These are phyloP conservation scores for Suillus discolor DNA, from an alignment of 768 basidiomycete genomes.

Conservation along the genomic window DNA sequence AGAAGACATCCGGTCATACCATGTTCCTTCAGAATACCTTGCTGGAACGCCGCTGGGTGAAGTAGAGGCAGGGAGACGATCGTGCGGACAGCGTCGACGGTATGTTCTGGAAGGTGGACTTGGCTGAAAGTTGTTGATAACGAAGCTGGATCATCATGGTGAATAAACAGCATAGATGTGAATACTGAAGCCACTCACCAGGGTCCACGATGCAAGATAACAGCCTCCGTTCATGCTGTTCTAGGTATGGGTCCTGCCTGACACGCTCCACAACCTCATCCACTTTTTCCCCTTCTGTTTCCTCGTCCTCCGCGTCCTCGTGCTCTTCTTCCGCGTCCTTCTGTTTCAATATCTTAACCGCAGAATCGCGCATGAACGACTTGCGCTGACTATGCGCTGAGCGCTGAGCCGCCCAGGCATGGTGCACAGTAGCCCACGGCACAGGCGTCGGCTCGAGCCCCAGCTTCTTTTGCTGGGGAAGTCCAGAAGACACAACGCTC, in stretches of 20 bases:
- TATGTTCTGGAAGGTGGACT: conserved; percentile 86
- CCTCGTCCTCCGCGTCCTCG: conserved; percentile 27
- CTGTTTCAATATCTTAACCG: conserved; percentile 36
- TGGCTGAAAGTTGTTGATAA: conserved; percentile 85
- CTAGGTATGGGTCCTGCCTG: conserved; percentile 74
- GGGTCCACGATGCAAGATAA: conserved; percentile 87
- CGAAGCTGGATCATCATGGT: conserved; percentile 44
- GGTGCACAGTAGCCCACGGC: conserved; percentile 66
- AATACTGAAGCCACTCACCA: conserved; percentile 40
- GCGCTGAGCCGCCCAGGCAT: conserved; percentile 65
- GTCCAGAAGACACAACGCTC: conserved; percentile 45
- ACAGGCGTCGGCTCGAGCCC: conserved; percentile 54
- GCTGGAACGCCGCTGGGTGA: conserved; percentile 83
- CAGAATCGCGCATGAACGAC: conserved; percentile 59
- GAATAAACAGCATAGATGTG: not conserved
- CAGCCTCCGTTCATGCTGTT: conserved; percentile 78
- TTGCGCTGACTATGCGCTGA: conserved; percentile 54
- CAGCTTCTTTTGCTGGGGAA: conserved; percentile 14
- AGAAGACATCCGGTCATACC: conserved; percentile 89
- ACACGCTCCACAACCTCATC: conserved; percentile 81
- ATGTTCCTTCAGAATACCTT: conserved; percentile 89
- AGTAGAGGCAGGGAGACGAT: conserved; percentile 89
- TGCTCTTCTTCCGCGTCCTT: conserved; percentile 36
- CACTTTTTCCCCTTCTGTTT: conserved; percentile 34
- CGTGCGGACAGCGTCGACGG: conserved; percentile 90